Evolutionary conservation across 2,329 filamentous ascomycete genomes (phyloP), one percentile per base, ranked within the genome.

Genomic region (Zelopaecilomyces penicillatus): DNA sequence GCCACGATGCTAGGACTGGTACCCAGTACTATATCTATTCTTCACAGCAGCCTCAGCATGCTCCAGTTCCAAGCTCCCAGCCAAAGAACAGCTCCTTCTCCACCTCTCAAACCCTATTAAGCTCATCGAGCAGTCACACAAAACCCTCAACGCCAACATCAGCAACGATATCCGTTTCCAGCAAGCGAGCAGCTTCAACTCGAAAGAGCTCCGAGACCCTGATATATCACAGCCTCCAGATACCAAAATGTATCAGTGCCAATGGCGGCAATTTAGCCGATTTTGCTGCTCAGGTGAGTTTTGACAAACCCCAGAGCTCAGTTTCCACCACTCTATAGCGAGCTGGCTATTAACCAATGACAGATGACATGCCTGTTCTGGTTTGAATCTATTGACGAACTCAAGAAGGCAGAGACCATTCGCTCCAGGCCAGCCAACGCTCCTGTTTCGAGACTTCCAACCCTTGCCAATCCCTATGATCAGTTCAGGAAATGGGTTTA

Each of bases 361-460:
- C 35, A 95, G 87, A 87, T 97, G 65, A 95, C 91, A 9, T 96
- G 91, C 60, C 74, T 98, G 10, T 96, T 97, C 68, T 97, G 93
- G 91, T 97, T 97, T 61, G 90, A 97, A 65, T 85, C 85, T 11
- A 84, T 86, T 37, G 76, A 84, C n/a, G 84, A 85, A 26, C 70
- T 97, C 11, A 78, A 85, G 54, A 75, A 79, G 46, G 87, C 90
- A 33, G 84, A 90, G 60, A 78, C 81, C 7, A 67, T 78, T 46
- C 62, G 66, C 52, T 57, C 65, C 41, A 57, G 66, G 54, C 64
- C 71, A 34, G 52, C 69, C 32, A 60, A 61, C 7, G 54, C 59
- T 4, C 54, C 60, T 3, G 53, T 78, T 39, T 67, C 75, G 45
- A 68, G 76, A 30, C 71, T 96, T 6, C 77, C 81, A 8, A 65